Base-by-base conservation (phyloP, 2,329 filamentous ascomycete genomes). In the Fusarium tricinctum region DNA sequence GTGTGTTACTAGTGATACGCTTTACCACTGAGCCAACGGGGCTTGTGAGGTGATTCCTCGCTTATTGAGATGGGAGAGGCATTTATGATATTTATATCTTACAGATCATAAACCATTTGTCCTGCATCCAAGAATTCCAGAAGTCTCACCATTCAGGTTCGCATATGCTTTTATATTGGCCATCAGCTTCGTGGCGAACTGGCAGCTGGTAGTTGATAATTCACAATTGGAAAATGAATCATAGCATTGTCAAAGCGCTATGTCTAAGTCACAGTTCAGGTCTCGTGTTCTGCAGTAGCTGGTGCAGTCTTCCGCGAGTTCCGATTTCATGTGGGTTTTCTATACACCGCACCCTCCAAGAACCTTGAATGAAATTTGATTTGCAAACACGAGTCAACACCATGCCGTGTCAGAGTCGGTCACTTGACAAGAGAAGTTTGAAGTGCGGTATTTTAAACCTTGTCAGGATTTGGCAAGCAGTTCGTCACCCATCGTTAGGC, bases 1-100 rank as follows among this genome's bases (percentile, higher is more conserved):
- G 15, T 35, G 4, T 35, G 14, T 17, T 69, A 69, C 68, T 70
- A 70, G 68, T 70, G 68, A 71, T 71, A 69, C 68, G 68, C 68
- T 71, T 66, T 71, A 71, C 68, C 68, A 71, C 68, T 71, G 45
- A 71, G 68, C 68, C 68, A 71, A 71, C 68, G 68, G 65, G 68
- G 68, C 69, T 66, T 70, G 3, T 61, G 44, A 64, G 46, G 58
- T 56, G 58, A 60, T 52, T 62, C 46, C 54, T 65, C 38, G 32
- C 4, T 66, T 53, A 46, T 43, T 66, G 2, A 8, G 5, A 2
- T 3, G 33, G 6, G 7, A 7, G 3, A 15, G 1, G 17, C 15
- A 1, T 28, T 28, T 12, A 10, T 12, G 3, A 28, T 2, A 28
- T 28, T 10, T 28, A 28, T 1, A 28, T 3, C 10, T 10, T 28